A percentile compares a stretch with the other conserved stretches of the same genome.
Conservation (phyloP, 2,329 filamentous ascomycete genomes). For the Trichoderma arundinaceum region DNA sequence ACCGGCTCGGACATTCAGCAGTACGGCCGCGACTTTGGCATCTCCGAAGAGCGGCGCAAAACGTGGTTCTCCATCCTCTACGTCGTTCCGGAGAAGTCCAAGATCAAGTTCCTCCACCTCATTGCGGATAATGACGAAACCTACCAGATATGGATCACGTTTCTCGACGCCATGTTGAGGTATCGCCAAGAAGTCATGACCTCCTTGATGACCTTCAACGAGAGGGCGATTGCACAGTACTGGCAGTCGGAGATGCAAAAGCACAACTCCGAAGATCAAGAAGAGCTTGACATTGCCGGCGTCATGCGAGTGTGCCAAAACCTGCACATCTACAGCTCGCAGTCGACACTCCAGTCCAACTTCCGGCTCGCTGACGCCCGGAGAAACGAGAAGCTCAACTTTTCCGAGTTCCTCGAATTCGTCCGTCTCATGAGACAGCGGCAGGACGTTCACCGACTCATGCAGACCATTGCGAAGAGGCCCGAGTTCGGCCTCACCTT, state of each 20-base stretch:
- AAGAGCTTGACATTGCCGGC: constrained; percentile 76
- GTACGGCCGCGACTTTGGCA: constrained; percentile 82
- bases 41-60: constrained; percentile 69
- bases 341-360: constrained; percentile 71
- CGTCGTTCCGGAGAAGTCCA: constrained; percentile 75
- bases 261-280: constrained; percentile 63
- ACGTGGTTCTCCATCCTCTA: constrained; percentile 93
- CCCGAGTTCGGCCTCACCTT: constrained; percentile 69
- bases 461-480: constrained; percentile 64
- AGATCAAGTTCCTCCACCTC: constrained; percentile 86
- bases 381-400: constrained; percentile 71
- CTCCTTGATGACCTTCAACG: constrained; percentile 82
- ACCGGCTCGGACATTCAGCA: constrained; percentile 83
- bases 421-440: constrained; percentile 82
- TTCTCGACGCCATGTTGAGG: constrained; percentile 81
- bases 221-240: constrained; percentile 80
- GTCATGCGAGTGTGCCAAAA: constrained; percentile 86
- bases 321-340: constrained; percentile 88
- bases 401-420: constrained; percentile 82
- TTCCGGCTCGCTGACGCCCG: constrained; percentile 76
- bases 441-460: constrained; percentile 78
- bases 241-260: constrained; percentile 86
- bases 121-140: constrained; percentile 76
- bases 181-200: constrained; percentile 91
- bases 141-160: constrained; percentile 80